These are phyloP conservation scores for Helicostylum pulchrum DNA, from an alignment of 192 early-diverging fungal genomes.

Conservation along the genomic window DNA sequence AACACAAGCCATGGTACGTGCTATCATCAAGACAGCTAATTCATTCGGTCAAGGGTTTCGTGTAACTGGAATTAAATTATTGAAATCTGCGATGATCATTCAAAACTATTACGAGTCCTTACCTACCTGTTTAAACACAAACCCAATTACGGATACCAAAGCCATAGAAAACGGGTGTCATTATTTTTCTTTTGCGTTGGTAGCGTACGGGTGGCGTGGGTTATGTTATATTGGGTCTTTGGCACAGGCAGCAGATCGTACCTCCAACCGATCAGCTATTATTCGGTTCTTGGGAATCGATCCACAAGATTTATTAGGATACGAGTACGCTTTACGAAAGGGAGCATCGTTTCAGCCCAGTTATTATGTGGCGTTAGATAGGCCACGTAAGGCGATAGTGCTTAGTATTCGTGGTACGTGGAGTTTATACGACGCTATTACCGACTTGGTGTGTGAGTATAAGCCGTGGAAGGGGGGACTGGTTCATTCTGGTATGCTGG, in stretches of 20 bases:
- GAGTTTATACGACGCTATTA: conserved; percentile 72
- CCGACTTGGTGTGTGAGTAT: conserved; percentile 76
- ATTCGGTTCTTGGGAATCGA: conserved; percentile 58
- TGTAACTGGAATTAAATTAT: conserved; percentile 47
- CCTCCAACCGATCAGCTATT: conserved; percentile 64
- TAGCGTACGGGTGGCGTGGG: conserved; percentile 50
- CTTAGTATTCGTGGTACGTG: conserved; percentile 72
- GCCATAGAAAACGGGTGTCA: conserved; percentile 44
- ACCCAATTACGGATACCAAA: conserved; percentile 21
- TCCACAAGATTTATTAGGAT: conserved; percentile 62
- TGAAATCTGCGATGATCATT: conserved; percentile 51
- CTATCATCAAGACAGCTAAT: conserved; percentile 40
- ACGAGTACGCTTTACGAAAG: conserved; percentile 63
- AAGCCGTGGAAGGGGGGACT: conserved; percentile 73
- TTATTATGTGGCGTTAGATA: conserved; percentile 71
- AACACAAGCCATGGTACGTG: conserved; percentile 44
- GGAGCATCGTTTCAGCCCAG: conserved; percentile 62
- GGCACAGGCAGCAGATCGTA: conserved; percentile 36
- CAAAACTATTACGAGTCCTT: conserved; percentile 46
- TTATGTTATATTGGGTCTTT: conserved; percentile 31
- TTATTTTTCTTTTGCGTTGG: conserved; percentile 54
- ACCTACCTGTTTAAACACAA: background rate
- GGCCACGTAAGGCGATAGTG: conserved; percentile 58
- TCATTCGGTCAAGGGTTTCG: conserved; percentile 60
- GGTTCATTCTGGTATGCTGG: conserved; percentile 73